These are phyloP conservation scores for Thalassia testudinum DNA, from an alignment of 116 monocot species.

Conservation along the genomic window DNA sequence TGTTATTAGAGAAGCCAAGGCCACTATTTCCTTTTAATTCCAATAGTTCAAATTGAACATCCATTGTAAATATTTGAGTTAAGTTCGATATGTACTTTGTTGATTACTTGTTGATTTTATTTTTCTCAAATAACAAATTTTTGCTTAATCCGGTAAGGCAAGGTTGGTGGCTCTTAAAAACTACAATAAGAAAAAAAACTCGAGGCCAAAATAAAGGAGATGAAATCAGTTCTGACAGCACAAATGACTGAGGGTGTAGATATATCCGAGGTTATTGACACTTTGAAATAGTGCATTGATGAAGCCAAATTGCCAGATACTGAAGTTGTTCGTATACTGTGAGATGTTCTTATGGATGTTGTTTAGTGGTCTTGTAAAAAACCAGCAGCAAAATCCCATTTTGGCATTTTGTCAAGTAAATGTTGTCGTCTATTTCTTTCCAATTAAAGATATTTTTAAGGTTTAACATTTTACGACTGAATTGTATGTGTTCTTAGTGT, in stretches of 20 bases:
- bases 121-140: neutral
- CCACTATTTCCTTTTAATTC: too few species aligned
- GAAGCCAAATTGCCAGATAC: constrained; percentile 83
- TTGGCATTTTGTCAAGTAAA: constrained; percentile 74
- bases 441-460: too few species aligned
- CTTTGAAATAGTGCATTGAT: constrained; percentile 59
- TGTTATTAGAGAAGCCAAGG: too few species aligned
- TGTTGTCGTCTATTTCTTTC: too few species aligned
- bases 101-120: too few species aligned
- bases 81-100: too few species aligned
- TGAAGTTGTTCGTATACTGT: constrained; percentile 81
- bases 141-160: constrained; percentile 44
- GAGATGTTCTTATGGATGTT: constrained; percentile 95
- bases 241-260: constrained; percentile 67
- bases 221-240: constrained; percentile 62
- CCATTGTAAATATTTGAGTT: too few species aligned
- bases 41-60: too few species aligned
- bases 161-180: constrained; percentile 54
- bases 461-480: too few species aligned
- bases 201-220: constrained; percentile 80
- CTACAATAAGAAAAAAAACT: constrained; percentile 89
- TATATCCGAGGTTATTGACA: constrained; percentile 73
- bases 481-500: too few species aligned
- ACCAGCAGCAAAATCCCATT: constrained; percentile 97
- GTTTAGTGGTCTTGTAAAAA: constrained; percentile 99